Percentiles rank a stretch among this genome's conserved stretches.
Evolutionary conservation across 2,329 filamentous ascomycete genomes (phyloP).

Genomic region (Cladosporium velox): DNA sequence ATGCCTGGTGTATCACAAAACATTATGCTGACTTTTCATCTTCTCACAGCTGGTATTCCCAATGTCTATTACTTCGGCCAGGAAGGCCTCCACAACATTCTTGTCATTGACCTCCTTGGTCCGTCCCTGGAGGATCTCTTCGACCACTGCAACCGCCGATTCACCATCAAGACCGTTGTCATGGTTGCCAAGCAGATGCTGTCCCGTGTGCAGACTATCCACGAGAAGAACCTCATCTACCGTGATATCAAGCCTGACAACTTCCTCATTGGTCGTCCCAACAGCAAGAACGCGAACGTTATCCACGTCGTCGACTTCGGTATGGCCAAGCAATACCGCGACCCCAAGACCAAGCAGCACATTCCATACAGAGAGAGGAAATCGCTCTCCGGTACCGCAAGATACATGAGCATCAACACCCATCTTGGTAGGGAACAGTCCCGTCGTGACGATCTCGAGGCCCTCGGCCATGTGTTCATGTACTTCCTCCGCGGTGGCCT

Average conservation of each 20-base stretch:
- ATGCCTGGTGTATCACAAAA: not conserved
- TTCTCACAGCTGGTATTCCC: conserved; percentile 81
- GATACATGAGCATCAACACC: conserved; percentile 99
- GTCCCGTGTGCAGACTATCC: conserved; percentile 88
- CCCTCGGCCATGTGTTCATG: conserved; percentile 70
- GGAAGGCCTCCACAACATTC: conserved; percentile 96
- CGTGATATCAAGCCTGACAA: conserved; percentile 99
- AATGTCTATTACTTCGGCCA: conserved; percentile 99
- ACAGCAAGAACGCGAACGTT: conserved; percentile 92
- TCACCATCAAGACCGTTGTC: conserved; percentile 95
- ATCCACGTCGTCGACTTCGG: conserved; percentile 99
- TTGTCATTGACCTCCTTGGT: conserved; percentile 94
- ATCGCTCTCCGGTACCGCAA: conserved; percentile 85
- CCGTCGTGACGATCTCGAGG: conserved; percentile 91
- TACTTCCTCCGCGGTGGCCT: conserved; percentile 68
- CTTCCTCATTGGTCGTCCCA: conserved; percentile 91
- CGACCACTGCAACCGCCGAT: conserved; percentile 92
- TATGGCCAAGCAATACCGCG: conserved; percentile 99
- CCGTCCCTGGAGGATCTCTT: conserved; percentile 96
- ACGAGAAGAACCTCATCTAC: conserved; percentile 99
- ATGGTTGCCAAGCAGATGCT: conserved; percentile 99
- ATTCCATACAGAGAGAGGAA: conserved; percentile 97
- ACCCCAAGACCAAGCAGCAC: conserved; percentile 98
- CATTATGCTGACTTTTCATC: conserved; percentile 5
- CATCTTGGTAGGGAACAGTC: conserved; percentile 96